phyloP scores from a whole-genome alignment of 495 filamentous ascomycete genomes.

The Cudoniella acicularis region DNA sequence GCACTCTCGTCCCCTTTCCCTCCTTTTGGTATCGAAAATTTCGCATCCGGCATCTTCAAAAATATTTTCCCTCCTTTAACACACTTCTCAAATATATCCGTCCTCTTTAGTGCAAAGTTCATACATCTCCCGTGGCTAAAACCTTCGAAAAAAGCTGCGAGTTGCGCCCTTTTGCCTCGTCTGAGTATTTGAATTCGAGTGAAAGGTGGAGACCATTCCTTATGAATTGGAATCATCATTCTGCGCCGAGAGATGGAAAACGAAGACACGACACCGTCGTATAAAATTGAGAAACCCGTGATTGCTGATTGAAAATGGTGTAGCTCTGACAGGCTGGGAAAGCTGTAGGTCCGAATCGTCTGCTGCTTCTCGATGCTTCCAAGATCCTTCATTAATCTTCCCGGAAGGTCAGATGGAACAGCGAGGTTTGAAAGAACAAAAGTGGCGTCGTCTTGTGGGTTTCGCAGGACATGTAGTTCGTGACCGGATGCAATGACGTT shows the following conservation, averaged over 20 bases:
- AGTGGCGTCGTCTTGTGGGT: constrained; percentile 61
- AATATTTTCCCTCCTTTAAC: constrained; percentile 60
- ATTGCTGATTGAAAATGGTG: constrained; percentile 73
- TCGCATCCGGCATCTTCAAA: constrained; percentile 75
- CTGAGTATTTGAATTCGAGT: constrained; percentile 74
- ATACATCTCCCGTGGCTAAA: constrained; percentile 78
- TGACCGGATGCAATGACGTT: constrained; percentile 40
- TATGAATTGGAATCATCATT: constrained; percentile 78
- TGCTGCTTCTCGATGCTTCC: constrained; percentile 29
- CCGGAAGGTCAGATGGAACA: constrained; percentile 47
- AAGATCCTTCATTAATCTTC: constrained; percentile 49
- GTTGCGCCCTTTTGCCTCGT: constrained; percentile 63
- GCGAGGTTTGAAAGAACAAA: constrained; percentile 60
- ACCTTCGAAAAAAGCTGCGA: constrained; percentile 76
- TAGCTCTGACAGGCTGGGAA: constrained; percentile 51
- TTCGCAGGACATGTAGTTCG: constrained; percentile 58
- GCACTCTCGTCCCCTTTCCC: constrained; percentile 27
- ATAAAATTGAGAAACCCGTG: constrained; percentile 71
- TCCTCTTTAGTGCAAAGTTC: constrained; percentile 78
- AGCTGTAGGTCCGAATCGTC: constrained; percentile 47
- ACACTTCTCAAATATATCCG: constrained; percentile 70
- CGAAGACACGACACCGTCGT: constrained; percentile 63
- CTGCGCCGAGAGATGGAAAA: constrained; percentile 77
- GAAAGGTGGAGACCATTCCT: constrained; percentile 73
- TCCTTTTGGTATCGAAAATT: constrained; percentile 69